These are phyloP conservation scores for Helminthosporium solani DNA, from an alignment of 2,329 filamentous ascomycete genomes.

Conservation along the genomic window DNA sequence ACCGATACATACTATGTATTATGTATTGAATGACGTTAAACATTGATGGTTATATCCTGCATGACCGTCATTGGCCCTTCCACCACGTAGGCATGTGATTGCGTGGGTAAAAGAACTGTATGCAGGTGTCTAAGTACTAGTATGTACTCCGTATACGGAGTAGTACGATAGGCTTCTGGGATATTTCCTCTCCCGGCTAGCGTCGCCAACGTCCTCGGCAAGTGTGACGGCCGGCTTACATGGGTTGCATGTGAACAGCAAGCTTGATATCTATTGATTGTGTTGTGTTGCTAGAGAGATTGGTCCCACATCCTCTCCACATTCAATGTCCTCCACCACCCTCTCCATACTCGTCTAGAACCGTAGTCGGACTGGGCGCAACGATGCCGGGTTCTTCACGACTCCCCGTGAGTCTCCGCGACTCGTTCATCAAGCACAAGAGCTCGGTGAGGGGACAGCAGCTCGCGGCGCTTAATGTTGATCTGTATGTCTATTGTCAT, in stretches of 20 bases:
- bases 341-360: neutral
- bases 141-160: too few species aligned
- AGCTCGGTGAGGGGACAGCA: slow-evolving; percentile 55
- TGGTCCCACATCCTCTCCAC: slow-evolving; percentile 4
- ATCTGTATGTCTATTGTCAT: slow-evolving; percentile 64
- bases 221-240: slow-evolving; percentile 1
- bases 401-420: slow-evolving; percentile 69
- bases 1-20: too few species aligned
- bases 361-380: neutral
- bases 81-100: too few species aligned
- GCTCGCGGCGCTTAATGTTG: slow-evolving; percentile 63
- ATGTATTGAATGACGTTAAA: too few species aligned
- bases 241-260: slow-evolving; percentile 7
- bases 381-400: slow-evolving; percentile 61
- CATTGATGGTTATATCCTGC: too few species aligned
- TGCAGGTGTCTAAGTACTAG: too few species aligned
- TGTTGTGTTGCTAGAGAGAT: slow-evolving; percentile 1
- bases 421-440: slow-evolving; percentile 64
- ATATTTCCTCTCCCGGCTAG: neutral
- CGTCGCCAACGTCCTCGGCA: neutral
- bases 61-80: too few species aligned
- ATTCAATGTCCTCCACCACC: slow-evolving; percentile 7
- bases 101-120: too few species aligned
- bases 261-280: neutral
- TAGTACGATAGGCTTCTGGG: too few species aligned